Conservation (phyloP, 768 basidiomycete species). For the Russula emetica region DNA sequence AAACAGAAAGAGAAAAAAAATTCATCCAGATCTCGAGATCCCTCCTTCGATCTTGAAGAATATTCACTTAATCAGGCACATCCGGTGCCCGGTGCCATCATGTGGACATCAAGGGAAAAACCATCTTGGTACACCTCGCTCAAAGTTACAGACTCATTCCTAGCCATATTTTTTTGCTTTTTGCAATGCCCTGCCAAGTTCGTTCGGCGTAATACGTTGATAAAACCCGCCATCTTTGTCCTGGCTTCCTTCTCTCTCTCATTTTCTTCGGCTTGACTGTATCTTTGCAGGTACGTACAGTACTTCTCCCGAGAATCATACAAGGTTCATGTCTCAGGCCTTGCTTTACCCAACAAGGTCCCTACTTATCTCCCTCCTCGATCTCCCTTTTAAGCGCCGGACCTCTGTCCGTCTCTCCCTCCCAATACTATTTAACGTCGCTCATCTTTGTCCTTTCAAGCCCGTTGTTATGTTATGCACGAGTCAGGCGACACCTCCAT, state of each 20-base stretch:
- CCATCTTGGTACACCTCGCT: constrained; percentile 11
- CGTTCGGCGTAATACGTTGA: constrained; percentile 20
- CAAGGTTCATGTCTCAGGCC: constrained; percentile 27
- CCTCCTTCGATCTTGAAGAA: constrained; percentile 23
- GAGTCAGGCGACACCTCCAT: constrained; percentile 28
- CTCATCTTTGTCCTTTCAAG: constrained; percentile 20
- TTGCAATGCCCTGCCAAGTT: constrained; percentile 18
- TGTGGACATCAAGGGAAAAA: constrained; percentile 17
- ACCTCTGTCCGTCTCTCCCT: constrained; percentile 18
- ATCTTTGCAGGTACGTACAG: constrained; percentile 14
- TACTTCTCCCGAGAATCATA: constrained; percentile 25
- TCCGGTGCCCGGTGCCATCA: constrained; percentile 23
- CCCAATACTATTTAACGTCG: constrained; percentile 20
- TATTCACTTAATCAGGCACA: constrained; percentile 26
- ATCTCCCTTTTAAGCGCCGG: constrained; percentile 26
- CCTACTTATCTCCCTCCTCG: constrained; percentile 26
- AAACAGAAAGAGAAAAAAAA: constrained; percentile 11
- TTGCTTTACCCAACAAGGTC: constrained; percentile 24
- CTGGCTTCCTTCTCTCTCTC: constrained; percentile 16
- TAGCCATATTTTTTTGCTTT: constrained; percentile 7
- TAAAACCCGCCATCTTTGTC: constrained; percentile 19
- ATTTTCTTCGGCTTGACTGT: constrained; percentile 14
- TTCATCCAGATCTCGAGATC: constrained; percentile 16
- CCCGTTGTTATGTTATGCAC: constrained; percentile 26
- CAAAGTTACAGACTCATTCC: constrained; percentile 20